Evolutionary conservation across 306 rosid genomes (phyloP), one percentile per base, ranked within the genome.

Genomic region (Fagus crenata): DNA sequence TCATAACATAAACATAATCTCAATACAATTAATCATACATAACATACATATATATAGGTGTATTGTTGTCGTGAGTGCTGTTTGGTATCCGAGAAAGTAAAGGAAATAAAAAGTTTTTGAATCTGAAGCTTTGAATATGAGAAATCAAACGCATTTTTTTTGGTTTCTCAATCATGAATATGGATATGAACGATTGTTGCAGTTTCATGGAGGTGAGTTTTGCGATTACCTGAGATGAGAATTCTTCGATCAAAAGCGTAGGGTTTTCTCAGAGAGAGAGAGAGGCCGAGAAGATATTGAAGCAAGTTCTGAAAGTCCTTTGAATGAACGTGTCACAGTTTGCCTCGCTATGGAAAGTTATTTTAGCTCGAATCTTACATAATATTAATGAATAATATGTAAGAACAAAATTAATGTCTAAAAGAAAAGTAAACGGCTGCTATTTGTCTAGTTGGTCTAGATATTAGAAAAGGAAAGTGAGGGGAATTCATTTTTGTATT

Each of bases 101-200:
- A 37, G 2, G 69, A 63, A 63, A 35, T 9, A n/a, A 65, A 58
- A 65, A 15, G 32, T 65, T 65, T 65, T 65, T 39, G 71, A 65
- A 39, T 17, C 71, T 15, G 71, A 65, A 39, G 17, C 49, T 36
- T 39, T 39, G 49, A 65, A n/a, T 14, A 39, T 15, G 49, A 3
- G 49, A 65, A 37, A 65, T n/a, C 43, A 39, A 36, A 15, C 40
- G 31, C 49, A 31, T 65, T 39, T 65, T 39, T 46, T 46, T 9
- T 2, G 11, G 51, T 46, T 3, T 46, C n/a, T 63, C 69, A 63
- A 63, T 4, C 43, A 36, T 31, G 14, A 63, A 42, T 12, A 7
- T 35, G 69, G 28, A n/a, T 65, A 65, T 65, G 32, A 1, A 61
- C n/a, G n/a, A 65, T 9, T 8, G 2, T 65, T 28, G 49, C 4